Evolutionary conservation across 805 yeast species (phyloP).

Genomic region (Blastobotrys parvus): DNA sequence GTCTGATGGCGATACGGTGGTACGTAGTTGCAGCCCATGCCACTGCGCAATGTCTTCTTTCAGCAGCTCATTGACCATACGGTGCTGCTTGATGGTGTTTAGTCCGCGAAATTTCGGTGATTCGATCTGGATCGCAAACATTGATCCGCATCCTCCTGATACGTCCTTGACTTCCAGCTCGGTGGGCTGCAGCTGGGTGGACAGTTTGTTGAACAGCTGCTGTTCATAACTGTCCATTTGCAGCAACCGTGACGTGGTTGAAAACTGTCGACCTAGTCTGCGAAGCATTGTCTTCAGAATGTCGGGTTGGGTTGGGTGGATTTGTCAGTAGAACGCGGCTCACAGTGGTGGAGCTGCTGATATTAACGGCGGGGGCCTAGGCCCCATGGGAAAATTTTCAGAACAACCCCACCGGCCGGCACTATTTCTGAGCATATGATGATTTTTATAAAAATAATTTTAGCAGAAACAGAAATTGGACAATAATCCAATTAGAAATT

Average conservation of each 20-base stretch:
- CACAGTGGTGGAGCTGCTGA: too few relatives aligned
- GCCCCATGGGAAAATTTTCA: too few relatives aligned
- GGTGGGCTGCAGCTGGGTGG: constrained; percentile 50
- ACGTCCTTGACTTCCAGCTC: constrained; percentile 66
- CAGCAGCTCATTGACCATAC: constrained; percentile 72
- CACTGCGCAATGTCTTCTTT: constrained; percentile 81
- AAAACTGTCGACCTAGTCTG: too few relatives aligned
- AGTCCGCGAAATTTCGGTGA: constrained; percentile 70
- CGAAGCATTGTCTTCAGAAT: too few relatives aligned
- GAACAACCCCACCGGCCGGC: too few relatives aligned
- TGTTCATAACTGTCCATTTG: constrained; percentile 60
- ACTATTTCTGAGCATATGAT: too few relatives aligned
- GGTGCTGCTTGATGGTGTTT: constrained; percentile 83
- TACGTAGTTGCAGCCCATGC: constrained; percentile 90
- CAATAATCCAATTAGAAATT: too few relatives aligned
- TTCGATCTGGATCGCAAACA: constrained; percentile 82
- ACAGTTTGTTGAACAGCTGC: constrained; percentile 49
- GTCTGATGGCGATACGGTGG: constrained; percentile 37
- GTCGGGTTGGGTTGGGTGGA: too few relatives aligned
- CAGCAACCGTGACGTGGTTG: constrained; percentile 10
- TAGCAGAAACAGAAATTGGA: too few relatives aligned
- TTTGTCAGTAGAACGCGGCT: too few relatives aligned
- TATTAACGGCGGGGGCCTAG: too few relatives aligned
- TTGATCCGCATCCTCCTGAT: constrained; percentile 96
- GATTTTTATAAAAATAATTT: too few relatives aligned